A percentile compares a stretch with the other conserved stretches of the same genome.
phyloP scores from a whole-genome alignment of 257 asterid species.

The Striga asiatica region DNA sequence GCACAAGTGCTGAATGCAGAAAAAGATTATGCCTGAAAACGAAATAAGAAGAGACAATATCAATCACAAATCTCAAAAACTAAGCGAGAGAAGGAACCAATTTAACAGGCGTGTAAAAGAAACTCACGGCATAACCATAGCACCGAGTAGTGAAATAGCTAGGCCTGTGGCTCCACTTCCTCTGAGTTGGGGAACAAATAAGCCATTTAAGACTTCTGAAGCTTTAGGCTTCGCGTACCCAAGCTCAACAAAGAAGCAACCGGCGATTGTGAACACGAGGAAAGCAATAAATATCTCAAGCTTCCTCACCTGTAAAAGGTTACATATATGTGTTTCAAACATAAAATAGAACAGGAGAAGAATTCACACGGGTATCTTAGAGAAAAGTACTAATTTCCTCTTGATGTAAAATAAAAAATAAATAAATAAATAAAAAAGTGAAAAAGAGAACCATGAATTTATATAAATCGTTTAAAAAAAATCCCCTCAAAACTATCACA shows the following conservation, averaged over 20 bases:
- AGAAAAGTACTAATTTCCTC: not conserved
- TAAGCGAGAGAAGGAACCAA: not conserved
- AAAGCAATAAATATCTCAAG: slow-evolving; percentile 79
- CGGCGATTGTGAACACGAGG: slow-evolving; percentile 71
- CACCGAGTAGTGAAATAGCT: slow-evolving; percentile 92
- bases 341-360: slow-evolving; percentile 1
- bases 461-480: no score
- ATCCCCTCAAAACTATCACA: no score
- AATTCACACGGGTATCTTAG: not conserved
- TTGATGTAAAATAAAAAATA: no score
- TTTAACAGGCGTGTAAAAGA: not conserved
- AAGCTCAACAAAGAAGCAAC: slow-evolving; percentile 77
- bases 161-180: slow-evolving; percentile 85
- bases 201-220: slow-evolving; percentile 63
- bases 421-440: no score
- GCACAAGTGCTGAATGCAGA: slow-evolving; percentile 93
- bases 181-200: slow-evolving; percentile 78
- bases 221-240: slow-evolving; percentile 68
- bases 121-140: slow-evolving; percentile 99
- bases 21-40: slow-evolving; percentile 87
- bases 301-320: slow-evolving; percentile 62
- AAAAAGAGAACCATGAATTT: no score
- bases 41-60: not conserved
- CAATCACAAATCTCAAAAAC: not conserved
- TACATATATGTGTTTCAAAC: slow-evolving; percentile 2